phyloP scores from a whole-genome alignment of 129 eudicot species.

The Scalesia atractyloides region DNA sequence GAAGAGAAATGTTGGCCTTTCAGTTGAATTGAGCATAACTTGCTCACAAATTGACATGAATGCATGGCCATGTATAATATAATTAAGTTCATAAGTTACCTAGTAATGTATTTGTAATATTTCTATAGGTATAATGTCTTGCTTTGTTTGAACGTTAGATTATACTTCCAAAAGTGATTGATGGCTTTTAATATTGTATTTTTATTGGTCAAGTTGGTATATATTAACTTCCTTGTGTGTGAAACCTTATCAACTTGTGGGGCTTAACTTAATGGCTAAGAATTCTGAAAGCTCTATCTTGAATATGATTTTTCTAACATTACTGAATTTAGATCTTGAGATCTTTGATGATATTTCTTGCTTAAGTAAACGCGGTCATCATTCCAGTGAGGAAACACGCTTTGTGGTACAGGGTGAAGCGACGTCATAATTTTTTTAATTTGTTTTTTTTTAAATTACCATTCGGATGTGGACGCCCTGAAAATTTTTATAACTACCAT shows the following conservation, averaged over 20 bases:
- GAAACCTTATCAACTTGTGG: not conserved
- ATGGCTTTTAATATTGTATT: not conserved
- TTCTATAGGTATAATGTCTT: not conserved
- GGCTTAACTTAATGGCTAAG: not conserved
- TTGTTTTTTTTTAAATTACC: no score
- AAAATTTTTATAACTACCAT: no score
- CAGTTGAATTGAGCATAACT: not conserved
- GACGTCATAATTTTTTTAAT: no score
- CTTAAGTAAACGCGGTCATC: not conserved
- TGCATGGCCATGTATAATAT: not conserved
- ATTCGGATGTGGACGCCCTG: no score
- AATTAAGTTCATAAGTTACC: not conserved
- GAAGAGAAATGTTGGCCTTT: not conserved
- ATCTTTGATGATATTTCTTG: not conserved
- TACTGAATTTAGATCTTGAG: not conserved
- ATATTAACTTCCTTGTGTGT: not conserved
- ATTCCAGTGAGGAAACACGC: not conserved
- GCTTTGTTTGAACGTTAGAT: constrained; percentile 4
- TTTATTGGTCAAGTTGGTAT: not conserved
- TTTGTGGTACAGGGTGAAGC: no score
- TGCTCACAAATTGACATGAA: constrained; percentile 1
- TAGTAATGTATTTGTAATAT: not conserved
- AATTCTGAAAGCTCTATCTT: not conserved
- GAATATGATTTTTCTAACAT: not conserved
- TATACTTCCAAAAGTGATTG: not conserved